Percentiles rank a stretch among this genome's conserved stretches.
Evolutionary conservation across 1,139 yeast species (phyloP).

Genomic region (Scheffersomyces lignicola): DNA sequence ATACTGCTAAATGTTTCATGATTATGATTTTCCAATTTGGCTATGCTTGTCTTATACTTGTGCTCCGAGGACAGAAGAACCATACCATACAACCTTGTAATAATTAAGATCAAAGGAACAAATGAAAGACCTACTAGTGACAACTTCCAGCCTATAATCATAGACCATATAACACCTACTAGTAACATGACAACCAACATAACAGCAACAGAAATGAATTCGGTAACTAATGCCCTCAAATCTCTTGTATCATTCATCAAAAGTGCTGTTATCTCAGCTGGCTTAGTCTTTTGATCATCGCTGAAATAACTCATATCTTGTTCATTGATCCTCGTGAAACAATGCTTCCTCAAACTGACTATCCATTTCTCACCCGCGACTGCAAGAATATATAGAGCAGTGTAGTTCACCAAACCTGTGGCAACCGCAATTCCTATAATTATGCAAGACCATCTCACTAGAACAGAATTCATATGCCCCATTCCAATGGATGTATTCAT

Average conservation of each 20-base stretch:
- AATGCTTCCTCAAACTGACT: slow-evolving; percentile 47
- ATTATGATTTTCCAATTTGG: slow-evolving; percentile 51
- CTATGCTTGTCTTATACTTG: slow-evolving; percentile 56
- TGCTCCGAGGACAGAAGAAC: slow-evolving; percentile 58
- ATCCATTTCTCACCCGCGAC: slow-evolving; percentile 72
- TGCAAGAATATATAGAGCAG: slow-evolving; percentile 51
- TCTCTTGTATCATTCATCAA: slow-evolving; percentile 82
- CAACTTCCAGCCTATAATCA: slow-evolving; percentile 81
- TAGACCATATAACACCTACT: slow-evolving; percentile 75
- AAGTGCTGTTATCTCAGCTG: slow-evolving; percentile 65
- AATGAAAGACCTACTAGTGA: slow-evolving; percentile 78
- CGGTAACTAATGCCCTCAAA: slow-evolving; percentile 61
- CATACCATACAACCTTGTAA: slow-evolving; percentile 54
- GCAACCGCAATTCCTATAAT: slow-evolving; percentile 58
- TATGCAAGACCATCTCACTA: slow-evolving; percentile 66
- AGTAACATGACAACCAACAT: slow-evolving; percentile 54
- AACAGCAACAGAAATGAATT: slow-evolving; percentile 54
- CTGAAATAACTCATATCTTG: slow-evolving; percentile 62
- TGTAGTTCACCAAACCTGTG: slow-evolving; percentile 60
- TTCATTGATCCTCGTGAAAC: slow-evolving; percentile 49
- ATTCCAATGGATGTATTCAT: slow-evolving; percentile 40
- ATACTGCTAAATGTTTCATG: slow-evolving; percentile 63
- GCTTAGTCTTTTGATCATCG: slow-evolving; percentile 30
- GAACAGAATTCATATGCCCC: slow-evolving; percentile 18
- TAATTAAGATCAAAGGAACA: slow-evolving; percentile 58